Percentiles rank a stretch among this genome's conserved stretches.
phyloP scores from a whole-genome alignment of 192 early-diverging fungal species.

The Funneliformis geosporum region DNA sequence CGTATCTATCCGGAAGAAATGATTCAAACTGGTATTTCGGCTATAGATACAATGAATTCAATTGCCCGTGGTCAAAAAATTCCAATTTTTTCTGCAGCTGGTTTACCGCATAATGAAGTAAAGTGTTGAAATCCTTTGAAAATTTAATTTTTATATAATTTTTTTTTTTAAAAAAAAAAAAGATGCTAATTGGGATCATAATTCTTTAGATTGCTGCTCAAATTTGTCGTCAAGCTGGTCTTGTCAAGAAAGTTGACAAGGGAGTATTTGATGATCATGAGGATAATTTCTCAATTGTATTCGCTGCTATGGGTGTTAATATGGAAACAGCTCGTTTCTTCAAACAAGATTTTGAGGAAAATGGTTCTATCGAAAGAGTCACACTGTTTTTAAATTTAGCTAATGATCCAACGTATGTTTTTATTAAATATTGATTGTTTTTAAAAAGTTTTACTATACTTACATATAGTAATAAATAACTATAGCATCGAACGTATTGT shows the following conservation, averaged over 20 bases:
- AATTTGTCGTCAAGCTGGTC: constrained; percentile 98
- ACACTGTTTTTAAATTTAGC: constrained; percentile 99
- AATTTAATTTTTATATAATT: neutral
- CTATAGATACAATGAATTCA: constrained; percentile 99
- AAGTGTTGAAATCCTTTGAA: constrained; percentile 13
- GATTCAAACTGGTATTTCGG: constrained; percentile 99
- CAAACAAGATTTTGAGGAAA: constrained; percentile 99
- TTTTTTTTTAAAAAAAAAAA: neutral
- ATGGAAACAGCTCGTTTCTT: constrained; percentile 99
- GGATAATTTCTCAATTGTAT: constrained; percentile 99
- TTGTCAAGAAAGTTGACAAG: constrained; percentile 91
- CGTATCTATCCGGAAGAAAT: constrained; percentile 99
- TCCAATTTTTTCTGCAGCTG: constrained; percentile 98
- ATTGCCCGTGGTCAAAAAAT: constrained; percentile 99
- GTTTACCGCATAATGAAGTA: constrained; percentile 97
- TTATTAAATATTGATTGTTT: neutral
- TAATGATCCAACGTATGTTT: constrained; percentile 90
- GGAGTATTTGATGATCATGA: constrained; percentile 93
- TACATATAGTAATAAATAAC: neutral
- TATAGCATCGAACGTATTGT: constrained; percentile 97
- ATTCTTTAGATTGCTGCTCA: constrained; percentile 89
- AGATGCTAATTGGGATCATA: neutral
- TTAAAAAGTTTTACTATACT: neutral
- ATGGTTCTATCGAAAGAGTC: constrained; percentile 97
- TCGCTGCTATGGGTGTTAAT: constrained; percentile 99